phyloP scores from a whole-genome alignment of 1,284 basidiomycete species.

The Pseudomicrostroma phylloplanum region DNA sequence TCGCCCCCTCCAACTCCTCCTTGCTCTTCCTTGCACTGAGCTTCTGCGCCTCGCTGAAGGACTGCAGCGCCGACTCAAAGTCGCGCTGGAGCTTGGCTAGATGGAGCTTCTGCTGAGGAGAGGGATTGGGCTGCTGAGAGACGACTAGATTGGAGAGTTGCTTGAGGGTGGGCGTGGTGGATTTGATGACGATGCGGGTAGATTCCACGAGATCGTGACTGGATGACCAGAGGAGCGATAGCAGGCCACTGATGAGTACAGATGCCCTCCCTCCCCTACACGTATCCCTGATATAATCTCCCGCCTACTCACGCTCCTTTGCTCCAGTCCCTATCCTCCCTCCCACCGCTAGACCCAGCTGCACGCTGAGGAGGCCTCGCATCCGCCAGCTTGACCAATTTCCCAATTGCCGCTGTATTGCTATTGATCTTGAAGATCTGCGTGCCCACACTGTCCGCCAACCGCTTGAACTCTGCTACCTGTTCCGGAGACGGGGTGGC shows the following conservation, averaged over 20 bases:
- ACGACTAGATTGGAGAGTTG: conserved; percentile 52
- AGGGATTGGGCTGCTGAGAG: conserved; percentile 5
- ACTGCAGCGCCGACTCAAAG: conserved; percentile 77
- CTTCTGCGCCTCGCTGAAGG: conserved; percentile 86
- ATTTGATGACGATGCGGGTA: conserved; percentile 87
- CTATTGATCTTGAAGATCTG: conserved; percentile 98
- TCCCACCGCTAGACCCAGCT: conserved; percentile 56
- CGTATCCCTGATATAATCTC: not conserved
- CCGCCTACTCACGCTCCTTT: conserved; percentile 66
- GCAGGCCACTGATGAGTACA: too few relatives aligned
- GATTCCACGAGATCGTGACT: conserved; percentile 75
- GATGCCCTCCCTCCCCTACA: too few relatives aligned
- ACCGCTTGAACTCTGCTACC: conserved; percentile 58
- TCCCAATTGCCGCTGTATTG: conserved; percentile 89
- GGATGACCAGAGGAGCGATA: not conserved
- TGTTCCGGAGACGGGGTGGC: conserved; percentile 8
- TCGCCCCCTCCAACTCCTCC: conserved; percentile 67
- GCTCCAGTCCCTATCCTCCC: conserved; percentile 60
- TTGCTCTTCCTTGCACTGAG: conserved; percentile 75
- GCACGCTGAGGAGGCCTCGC: conserved; percentile 54
- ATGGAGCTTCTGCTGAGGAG: conserved; percentile 35
- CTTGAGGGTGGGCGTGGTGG: conserved; percentile 84
- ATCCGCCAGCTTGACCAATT: conserved; percentile 69
- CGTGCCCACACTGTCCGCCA: conserved; percentile 80
- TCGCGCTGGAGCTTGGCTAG: conserved; percentile 89